Conservation (phyloP, 768 basidiomycete species). For the Tylopilus rubrobrunneus region DNA sequence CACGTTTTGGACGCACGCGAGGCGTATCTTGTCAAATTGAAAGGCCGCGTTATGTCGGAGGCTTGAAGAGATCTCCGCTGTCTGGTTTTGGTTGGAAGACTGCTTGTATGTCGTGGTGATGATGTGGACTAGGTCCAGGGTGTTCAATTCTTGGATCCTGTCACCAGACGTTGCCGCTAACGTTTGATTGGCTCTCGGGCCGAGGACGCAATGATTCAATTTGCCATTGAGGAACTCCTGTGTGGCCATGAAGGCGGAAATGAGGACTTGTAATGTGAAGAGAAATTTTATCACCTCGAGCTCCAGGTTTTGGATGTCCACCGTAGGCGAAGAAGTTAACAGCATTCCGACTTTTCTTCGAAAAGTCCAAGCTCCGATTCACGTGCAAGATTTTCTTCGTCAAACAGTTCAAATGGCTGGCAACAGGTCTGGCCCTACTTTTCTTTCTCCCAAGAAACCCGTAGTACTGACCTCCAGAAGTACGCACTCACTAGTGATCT, state of each 20-base stretch:
- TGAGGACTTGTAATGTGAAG: constrained; percentile 2
- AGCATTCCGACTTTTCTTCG: neutral
- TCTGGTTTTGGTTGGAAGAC: constrained; percentile 17
- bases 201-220: constrained; percentile 2
- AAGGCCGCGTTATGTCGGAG: constrained; percentile 24
- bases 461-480: neutral
- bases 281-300: neutral
- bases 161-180: constrained; percentile 9
- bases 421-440: constrained; percentile 3
- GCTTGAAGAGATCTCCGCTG: constrained; percentile 21
- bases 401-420: neutral
- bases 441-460: neutral
- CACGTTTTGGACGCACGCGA: constrained; percentile 28
- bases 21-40: constrained; percentile 10
- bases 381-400: neutral
- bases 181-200: constrained; percentile 12
- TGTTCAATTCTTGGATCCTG: constrained; percentile 5
- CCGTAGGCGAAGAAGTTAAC: neutral
- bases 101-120: constrained; percentile 8
- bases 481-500: neutral
- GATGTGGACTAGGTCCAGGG: constrained; percentile 13
- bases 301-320: neutral
- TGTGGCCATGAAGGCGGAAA: constrained; percentile 9
- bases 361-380: neutral
- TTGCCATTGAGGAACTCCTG: neutral